Base-by-base conservation (phyloP, 768 basidiomycete species). In the Mycena chlorophos region DNA sequence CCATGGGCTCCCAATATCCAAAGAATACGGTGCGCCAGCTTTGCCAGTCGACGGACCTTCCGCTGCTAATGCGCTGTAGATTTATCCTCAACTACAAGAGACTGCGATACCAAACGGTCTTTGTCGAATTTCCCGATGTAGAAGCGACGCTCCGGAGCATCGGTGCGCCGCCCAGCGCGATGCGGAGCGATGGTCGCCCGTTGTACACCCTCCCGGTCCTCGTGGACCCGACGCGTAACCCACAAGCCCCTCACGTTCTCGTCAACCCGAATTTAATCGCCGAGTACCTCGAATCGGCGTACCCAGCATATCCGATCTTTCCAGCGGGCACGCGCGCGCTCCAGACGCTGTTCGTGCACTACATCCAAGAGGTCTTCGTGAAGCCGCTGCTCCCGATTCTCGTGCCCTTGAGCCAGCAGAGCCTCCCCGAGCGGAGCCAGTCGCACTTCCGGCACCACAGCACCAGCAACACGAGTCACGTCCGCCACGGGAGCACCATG, bases 161-260 rank as follows among this genome's bases (percentile, higher is more conserved):
- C 27, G 78, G 78, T 3, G 87, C 87, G 0, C 82, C 78, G 1
- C 85, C 86, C 1, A 81, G 82, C 4, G 71, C 80, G 2, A 54
- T 69, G 25, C 77, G 79, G 8, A 72, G 74, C 43, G 85, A 88
- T 49, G 86, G 86, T 3, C 74, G 78, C 14, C 80, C 83, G 0
- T 68, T 87, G 8, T 90, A 87, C 68, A 80, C 84, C 20, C 79
- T 91, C 13, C 89, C 89, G 5, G 85, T 84, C 37, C 79, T 91
- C 55, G 72, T 85, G 25, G 88, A 88, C 63, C 80, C 82, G 0
- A 77, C 75, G 23, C 71, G 74, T 0, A 75, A 79, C 40, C 71
- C 74, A 3, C 67, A 64, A 12, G 59, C 68, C 0, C 86, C 85
- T 3, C 65, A 79, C 39, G 75, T 86, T 4, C 70, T 88, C 29